A percentile compares a stretch with the other conserved stretches of the same genome.
Conservation (phyloP, 2,329 filamentous ascomycete species). For the Huntiella savannae region DNA sequence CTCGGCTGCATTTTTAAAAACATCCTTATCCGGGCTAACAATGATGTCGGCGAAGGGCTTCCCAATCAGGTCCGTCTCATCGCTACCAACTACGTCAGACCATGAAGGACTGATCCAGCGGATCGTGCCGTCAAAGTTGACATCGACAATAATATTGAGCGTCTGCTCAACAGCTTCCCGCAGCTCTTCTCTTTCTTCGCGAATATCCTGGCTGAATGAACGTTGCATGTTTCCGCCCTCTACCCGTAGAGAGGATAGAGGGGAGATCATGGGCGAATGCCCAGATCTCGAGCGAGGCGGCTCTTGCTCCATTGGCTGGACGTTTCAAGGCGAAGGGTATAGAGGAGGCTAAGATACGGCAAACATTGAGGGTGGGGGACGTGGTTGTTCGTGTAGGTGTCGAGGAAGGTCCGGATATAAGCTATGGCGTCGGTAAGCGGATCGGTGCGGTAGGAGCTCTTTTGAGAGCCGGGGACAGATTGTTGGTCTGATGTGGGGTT, state of each 20-base stretch:
- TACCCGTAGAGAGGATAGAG: slow-evolving; percentile 31
- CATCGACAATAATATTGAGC: slow-evolving; percentile 85
- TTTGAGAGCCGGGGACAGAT: too few species aligned
- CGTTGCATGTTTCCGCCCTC: slow-evolving; percentile 37
- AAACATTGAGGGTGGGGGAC: slow-evolving; percentile 1
- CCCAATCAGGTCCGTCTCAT: slow-evolving; percentile 52
- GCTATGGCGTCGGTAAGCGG: too few species aligned
- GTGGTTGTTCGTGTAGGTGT: neutral
- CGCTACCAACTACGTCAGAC: slow-evolving; percentile 76
- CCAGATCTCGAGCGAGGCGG: slow-evolving; percentile 1
- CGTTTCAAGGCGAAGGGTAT: slow-evolving; percentile 3
- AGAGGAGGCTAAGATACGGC: slow-evolving; percentile 2
- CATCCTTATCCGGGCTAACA: slow-evolving; percentile 54
- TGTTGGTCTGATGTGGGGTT: too few species aligned
- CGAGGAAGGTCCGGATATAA: too few species aligned
- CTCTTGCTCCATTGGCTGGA: slow-evolving; percentile 2
- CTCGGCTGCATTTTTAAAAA: slow-evolving; percentile 69
- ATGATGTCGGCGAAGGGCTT: slow-evolving; percentile 65
- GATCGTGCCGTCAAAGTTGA: slow-evolving; percentile 75
- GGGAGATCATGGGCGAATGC: slow-evolving; percentile 4
- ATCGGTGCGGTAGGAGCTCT: too few species aligned
- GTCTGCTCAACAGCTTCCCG: slow-evolving; percentile 93
- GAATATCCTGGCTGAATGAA: slow-evolving; percentile 71
- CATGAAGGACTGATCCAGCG: slow-evolving; percentile 96
- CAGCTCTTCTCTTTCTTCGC: slow-evolving; percentile 81